phyloP scores from a whole-genome alignment of 225 moss, liverwort and hornwort species.

The Antitrichia curtipendula region DNA sequence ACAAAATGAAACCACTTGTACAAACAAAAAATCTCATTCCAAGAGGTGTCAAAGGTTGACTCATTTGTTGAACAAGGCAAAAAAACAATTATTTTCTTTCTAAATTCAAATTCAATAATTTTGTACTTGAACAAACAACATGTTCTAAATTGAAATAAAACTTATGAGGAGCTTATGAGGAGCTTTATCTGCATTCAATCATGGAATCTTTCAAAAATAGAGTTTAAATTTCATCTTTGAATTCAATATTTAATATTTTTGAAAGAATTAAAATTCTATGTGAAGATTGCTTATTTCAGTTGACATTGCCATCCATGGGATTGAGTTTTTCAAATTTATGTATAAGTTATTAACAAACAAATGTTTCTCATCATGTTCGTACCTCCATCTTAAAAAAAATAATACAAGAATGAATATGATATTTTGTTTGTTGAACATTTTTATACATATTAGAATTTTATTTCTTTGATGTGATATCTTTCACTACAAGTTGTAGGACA shows the following conservation, averaged over 20 bases:
- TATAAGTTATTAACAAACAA: background rate
- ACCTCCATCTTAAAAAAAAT: no score
- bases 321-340: background rate
- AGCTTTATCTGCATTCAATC: background rate
- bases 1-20: accelerated
- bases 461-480: no score
- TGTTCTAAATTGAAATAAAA: no score
- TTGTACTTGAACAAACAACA: background rate
- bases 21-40: background rate
- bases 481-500: no score
- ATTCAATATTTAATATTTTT: background rate
- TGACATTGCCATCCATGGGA: background rate
- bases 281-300: background rate
- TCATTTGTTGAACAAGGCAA: accelerated
- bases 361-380: background rate
- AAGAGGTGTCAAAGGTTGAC: background rate
- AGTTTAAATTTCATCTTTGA: background rate
- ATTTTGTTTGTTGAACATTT: no score
- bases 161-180: no score
- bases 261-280: background rate
- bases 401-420: no score
- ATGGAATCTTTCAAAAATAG: background rate
- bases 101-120: background rate
- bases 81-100: background rate
- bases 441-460: no score